phyloP scores from a whole-genome alignment of 208 protist genomes.

The Angomonas deanei region DNA sequence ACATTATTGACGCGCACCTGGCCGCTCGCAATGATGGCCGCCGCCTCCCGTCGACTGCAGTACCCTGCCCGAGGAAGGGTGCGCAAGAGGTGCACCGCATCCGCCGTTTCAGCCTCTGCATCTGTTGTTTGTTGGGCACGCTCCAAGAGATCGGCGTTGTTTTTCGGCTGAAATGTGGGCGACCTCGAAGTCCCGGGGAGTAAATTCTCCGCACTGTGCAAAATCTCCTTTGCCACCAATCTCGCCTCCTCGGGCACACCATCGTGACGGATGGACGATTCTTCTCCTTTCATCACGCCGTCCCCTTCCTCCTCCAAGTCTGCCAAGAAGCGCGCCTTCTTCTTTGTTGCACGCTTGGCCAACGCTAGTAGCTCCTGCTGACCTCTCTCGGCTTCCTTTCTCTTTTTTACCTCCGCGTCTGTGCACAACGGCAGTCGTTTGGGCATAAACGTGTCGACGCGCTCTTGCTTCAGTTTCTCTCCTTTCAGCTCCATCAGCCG shows the following conservation, averaged over 20 bases:
- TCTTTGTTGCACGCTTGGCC: not conserved
- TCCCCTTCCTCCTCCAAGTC: not conserved
- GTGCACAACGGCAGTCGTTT: constrained; percentile 38
- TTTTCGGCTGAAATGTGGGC: not conserved
- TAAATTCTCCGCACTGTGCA: constrained; percentile 8
- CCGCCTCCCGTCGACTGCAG: constrained; percentile 75
- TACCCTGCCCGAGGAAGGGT: constrained; percentile 71
- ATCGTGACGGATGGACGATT: constrained; percentile 16
- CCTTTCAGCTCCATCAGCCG: constrained; percentile 85
- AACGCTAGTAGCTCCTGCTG: constrained; percentile 7
- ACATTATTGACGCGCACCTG: constrained; percentile 84
- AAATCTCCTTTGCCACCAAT: constrained; percentile 7
- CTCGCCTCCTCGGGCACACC: constrained; percentile 10
- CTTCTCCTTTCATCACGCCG: not conserved
- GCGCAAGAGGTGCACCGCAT: constrained; percentile 62
- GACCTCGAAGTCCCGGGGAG: constrained; percentile 11
- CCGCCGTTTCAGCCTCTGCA: constrained; percentile 2
- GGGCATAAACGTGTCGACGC: constrained; percentile 71
- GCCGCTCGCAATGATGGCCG: constrained; percentile 63
- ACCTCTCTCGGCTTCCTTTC: not conserved
- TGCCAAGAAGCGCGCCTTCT: constrained; percentile 22
- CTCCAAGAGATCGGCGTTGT: not conserved
- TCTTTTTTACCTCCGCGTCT: constrained; percentile 20
- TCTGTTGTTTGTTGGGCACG: not conserved
- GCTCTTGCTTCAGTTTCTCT: constrained; percentile 63